Conservation (phyloP, 805 yeast genomes). For the Candida lessepsii region DNA sequence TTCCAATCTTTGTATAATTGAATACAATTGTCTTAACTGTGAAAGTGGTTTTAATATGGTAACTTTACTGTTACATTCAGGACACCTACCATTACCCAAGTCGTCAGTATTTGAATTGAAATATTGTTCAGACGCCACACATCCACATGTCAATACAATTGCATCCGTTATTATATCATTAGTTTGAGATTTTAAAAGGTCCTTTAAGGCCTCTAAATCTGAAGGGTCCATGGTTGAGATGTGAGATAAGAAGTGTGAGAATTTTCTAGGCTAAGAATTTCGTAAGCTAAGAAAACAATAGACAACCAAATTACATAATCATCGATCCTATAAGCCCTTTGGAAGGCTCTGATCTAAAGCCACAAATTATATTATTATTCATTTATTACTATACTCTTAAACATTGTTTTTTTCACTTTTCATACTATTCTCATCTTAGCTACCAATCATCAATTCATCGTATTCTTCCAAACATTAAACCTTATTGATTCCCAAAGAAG, state of each 20-base stretch:
- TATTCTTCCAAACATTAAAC: too few relatives aligned
- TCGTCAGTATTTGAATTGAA: slow-evolving; percentile 17
- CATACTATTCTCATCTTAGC: too few relatives aligned
- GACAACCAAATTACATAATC: too few relatives aligned
- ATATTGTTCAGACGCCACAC: slow-evolving; percentile 34
- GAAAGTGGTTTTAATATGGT: slow-evolving; percentile 25
- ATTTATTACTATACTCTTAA: too few relatives aligned
- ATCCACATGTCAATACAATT: slow-evolving; percentile 41
- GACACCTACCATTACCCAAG: slow-evolving; percentile 20
- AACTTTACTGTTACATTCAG: slow-evolving; percentile 21
- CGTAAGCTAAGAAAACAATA: too few relatives aligned
- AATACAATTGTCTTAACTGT: slow-evolving; percentile 35
- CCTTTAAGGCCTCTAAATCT: slow-evolving; percentile 4
- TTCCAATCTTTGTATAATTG: slow-evolving; percentile 16
- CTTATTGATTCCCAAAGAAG: too few relatives aligned
- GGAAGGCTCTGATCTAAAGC: too few relatives aligned
- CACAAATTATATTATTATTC: too few relatives aligned
- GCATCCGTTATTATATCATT: slow-evolving; percentile 28
- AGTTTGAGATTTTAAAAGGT: slow-evolving; percentile 3
- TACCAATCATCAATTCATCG: too few relatives aligned
- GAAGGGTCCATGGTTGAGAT: slow-evolving; percentile 2
- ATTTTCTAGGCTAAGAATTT: too few relatives aligned
- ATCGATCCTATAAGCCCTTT: too few relatives aligned
- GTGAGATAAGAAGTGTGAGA: slow-evolving; percentile 1
- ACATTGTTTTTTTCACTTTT: too few relatives aligned